These are phyloP conservation scores for Suillus alpinus DNA, from an alignment of 768 basidiomycete genomes.

Conservation along the genomic window DNA sequence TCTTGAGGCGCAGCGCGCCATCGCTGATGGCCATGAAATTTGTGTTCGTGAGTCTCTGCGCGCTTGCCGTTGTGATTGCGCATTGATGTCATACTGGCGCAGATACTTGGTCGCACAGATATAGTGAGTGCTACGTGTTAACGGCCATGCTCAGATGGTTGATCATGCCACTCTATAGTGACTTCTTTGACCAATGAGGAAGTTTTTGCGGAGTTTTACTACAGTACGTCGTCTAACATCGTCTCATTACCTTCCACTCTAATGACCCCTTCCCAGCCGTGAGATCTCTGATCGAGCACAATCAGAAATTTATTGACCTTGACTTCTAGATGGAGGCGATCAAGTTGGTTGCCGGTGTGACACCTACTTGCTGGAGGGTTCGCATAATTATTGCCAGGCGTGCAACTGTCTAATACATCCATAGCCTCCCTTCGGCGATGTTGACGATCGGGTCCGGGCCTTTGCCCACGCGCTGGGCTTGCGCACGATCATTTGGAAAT, in stretches of 20 bases:
- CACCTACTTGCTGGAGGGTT: conserved; percentile 62
- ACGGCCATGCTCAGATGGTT: neutral
- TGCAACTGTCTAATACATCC: neutral
- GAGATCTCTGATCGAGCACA: conserved; percentile 3
- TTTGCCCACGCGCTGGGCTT: conserved; percentile 68
- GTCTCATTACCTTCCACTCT: neutral
- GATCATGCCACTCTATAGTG: conserved; percentile 33
- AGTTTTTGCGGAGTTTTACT: conserved; percentile 78
- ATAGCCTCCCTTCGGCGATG: conserved; percentile 63
- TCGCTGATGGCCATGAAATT: conserved; percentile 58
- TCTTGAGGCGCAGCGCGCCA: conserved; percentile 49
- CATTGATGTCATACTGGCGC: neutral
- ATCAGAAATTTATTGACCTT: neutral
- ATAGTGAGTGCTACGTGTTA: conserved; percentile 37
- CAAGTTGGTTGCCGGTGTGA: conserved; percentile 52
- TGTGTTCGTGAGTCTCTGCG: conserved; percentile 50
- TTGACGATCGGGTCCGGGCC: conserved; percentile 74
- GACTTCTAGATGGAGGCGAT: conserved; percentile 45
- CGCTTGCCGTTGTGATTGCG: neutral
- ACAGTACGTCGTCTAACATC: conserved; percentile 40
- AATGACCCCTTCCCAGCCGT: conserved; percentile 19
- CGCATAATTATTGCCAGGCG: conserved; percentile 12
- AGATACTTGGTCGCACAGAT: conserved; percentile 37
- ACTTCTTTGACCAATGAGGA: conserved; percentile 58
- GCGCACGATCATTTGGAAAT: conserved; percentile 71